Conservation (phyloP, 176 grass and related monocot genomes). For the Thinopyrum elongatum region DNA sequence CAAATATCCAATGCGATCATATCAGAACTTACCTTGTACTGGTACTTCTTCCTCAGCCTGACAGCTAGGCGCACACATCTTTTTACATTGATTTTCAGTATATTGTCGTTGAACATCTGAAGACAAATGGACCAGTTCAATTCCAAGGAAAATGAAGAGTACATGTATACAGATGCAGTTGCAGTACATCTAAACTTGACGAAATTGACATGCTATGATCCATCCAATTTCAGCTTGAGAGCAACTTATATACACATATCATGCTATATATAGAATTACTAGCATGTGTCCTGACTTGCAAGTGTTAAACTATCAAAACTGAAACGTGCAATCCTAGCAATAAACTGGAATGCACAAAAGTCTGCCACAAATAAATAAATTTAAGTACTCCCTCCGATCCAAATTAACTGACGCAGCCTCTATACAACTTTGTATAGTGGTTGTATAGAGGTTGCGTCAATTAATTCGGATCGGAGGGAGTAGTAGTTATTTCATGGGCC, state of each 20-base stretch:
- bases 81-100: slow-evolving; percentile 92
- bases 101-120: slow-evolving; percentile 98
- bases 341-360: neutral
- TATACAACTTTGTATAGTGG: no score
- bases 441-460: no score
- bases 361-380: neutral
- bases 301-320: neutral
- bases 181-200: neutral
- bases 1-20: neutral
- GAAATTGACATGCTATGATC: neutral
- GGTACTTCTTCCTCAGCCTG: slow-evolving; percentile 84
- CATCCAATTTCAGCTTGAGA: neutral
- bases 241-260: neutral
- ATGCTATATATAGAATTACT: neutral
- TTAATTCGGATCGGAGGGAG: no score
- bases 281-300: neutral
- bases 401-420: no score
- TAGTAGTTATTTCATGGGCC: neutral
- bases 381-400: no score
- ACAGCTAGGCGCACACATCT: slow-evolving; percentile 84
- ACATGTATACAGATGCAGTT: neutral
- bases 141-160: neutral
- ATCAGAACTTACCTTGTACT: slow-evolving; percentile 55
- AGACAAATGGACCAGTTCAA: neutral
- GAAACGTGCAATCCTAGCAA: neutral